phyloP scores from a whole-genome alignment of 176 grass and related monocot genomes.

The Elaeis guineensis region DNA sequence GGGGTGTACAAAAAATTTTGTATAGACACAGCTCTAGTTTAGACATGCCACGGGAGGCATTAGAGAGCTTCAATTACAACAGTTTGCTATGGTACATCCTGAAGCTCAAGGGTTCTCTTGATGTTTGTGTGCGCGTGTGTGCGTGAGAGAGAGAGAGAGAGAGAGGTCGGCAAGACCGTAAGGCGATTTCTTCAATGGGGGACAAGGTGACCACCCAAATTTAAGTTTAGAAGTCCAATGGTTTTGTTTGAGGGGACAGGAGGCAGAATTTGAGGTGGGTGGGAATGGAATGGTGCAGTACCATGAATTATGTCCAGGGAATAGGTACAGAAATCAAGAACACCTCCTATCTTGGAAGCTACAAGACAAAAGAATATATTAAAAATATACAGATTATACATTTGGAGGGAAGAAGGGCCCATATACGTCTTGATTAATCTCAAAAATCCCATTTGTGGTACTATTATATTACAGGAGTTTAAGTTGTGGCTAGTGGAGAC shows the following conservation, averaged over 20 bases:
- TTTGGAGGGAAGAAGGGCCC: slow-evolving; percentile 13
- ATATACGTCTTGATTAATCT: slow-evolving; percentile 12
- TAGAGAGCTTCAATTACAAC: too few species aligned
- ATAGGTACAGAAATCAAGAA: slow-evolving; percentile 13
- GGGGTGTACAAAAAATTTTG: too few species aligned
- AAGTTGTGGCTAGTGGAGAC: slow-evolving; percentile 25
- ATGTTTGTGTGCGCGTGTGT: too few species aligned
- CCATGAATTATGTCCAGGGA: slow-evolving; percentile 47
- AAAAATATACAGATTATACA: slow-evolving; percentile 19
- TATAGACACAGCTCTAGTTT: too few species aligned
- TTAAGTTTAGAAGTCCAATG: slow-evolving; percentile 77
- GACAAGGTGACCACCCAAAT: slow-evolving; percentile 48
- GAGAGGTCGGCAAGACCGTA: too few species aligned
- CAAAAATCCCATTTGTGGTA: slow-evolving; percentile 6
- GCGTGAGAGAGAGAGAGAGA: too few species aligned
- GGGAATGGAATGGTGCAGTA: slow-evolving; percentile 56
- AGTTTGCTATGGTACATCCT: too few species aligned
- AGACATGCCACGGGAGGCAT: too few species aligned
- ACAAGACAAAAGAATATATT: slow-evolving; percentile 26
- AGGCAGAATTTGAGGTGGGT: slow-evolving; percentile 74
- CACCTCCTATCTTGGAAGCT: slow-evolving; percentile 29
- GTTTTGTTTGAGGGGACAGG: slow-evolving; percentile 96
- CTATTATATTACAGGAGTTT: background rate
- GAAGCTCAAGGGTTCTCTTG: too few species aligned
- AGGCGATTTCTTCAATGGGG: background rate